Evolutionary conservation across 2,329 filamentous ascomycete species (phyloP).

Genomic region (Apiospora arundinis): DNA sequence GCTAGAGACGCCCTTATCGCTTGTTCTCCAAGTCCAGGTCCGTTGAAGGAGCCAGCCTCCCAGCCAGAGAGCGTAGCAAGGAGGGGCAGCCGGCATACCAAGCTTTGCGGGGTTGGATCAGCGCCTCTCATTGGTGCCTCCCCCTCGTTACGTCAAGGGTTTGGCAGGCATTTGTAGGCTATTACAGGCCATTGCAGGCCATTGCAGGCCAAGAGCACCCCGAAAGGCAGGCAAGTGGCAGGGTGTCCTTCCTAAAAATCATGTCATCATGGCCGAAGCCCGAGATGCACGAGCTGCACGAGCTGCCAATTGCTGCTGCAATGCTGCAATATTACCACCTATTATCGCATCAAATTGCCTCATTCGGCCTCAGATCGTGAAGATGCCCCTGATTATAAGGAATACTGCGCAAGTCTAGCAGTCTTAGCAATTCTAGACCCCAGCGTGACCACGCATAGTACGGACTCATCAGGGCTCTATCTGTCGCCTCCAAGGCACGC

Average conservation of each 20-base stretch:
- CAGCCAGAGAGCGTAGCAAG: background rate
- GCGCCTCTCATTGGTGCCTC: background rate
- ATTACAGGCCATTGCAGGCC: too few relatives aligned
- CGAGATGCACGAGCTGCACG: background rate
- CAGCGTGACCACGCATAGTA: slow-evolving; percentile 13
- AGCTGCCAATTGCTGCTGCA: background rate
- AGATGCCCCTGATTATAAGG: background rate
- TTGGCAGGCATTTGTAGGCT: too few relatives aligned
- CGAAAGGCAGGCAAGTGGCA: too few relatives aligned
- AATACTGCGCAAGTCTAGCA: background rate
- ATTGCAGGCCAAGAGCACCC: too few relatives aligned
- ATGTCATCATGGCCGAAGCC: background rate
- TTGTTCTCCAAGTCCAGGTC: slow-evolving; percentile 14
- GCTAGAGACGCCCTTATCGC: background rate
- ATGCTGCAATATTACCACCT: slow-evolving; percentile 14
- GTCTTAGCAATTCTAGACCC: background rate
- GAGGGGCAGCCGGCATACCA: slow-evolving; percentile 18
- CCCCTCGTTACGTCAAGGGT: slow-evolving; percentile 9
- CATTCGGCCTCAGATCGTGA: background rate
- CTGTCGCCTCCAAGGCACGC: slow-evolving; percentile 14
- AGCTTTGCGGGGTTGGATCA: slow-evolving; percentile 9
- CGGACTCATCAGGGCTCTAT: background rate
- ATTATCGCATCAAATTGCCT: slow-evolving; percentile 13
- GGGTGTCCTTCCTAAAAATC: background rate
- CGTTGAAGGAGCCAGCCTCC: background rate